Evolutionary conservation across 2,329 filamentous ascomycete species (phyloP), one percentile per base, ranked within the genome.

Genomic region (Camillea tinctor): DNA sequence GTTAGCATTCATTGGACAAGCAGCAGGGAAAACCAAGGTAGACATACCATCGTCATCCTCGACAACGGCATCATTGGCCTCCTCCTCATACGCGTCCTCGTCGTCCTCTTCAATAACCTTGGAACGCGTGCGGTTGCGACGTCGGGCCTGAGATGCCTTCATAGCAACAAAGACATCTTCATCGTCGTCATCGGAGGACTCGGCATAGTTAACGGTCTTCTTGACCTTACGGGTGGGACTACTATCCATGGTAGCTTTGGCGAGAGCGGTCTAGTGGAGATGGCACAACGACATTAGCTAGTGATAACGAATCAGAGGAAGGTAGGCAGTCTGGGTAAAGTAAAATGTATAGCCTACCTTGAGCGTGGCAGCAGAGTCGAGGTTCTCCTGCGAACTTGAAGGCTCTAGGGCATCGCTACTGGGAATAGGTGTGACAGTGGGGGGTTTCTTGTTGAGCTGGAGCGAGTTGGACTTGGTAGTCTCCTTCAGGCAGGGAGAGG

Each of bases 151-250:
- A 53, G 74, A 74, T 15, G 75, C 68, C 60, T 73, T 77, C 67
- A 77, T 72, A 52, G 78, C 75, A 1, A 76, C 73, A 71, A 93
- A 89, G 0, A 91, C 85, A 51, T 88, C 87, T 21, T 93, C 89
- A 54, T 92, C 89, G 13, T 92, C 89, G 56, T 92, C 89, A 52
- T 91, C 90, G 51, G 91, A 92, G 1, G 91, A 93, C 70, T 97
- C 93, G 64, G 90, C 88, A 73, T 98, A 98, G 73, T 84, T 95
- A 66, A 95, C 83, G 0, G 74, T 73, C 70, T 84, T 86, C 67
- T 80, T 85, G 3, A 72, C 74, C 83, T 93, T 93, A 70, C 93
- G 86, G 17, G 89, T 88, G 1, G 93, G 93, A 71, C 93, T 96
- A 71, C 87, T 90, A 3, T 78, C 80, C 52, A 79, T 70, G 36